Evolutionary conservation across 1,139 yeast genomes (phyloP).

Genomic region (Pichia sp.): DNA sequence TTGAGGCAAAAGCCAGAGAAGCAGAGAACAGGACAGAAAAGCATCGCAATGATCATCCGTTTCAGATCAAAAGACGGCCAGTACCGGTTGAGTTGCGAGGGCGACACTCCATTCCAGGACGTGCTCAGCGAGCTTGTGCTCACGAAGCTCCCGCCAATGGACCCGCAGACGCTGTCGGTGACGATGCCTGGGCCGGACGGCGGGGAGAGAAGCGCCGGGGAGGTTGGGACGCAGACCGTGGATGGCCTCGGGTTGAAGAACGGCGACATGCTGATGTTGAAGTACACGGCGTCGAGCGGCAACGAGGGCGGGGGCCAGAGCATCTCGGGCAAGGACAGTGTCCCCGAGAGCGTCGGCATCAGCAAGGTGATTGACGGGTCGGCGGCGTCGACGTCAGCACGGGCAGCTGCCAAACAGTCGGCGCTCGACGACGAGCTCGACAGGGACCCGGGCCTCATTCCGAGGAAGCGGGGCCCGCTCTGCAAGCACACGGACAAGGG

Average conservation of each 20-base stretch:
- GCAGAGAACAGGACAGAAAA: no score
- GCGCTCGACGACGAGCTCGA: constrained; percentile 69
- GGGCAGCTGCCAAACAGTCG: constrained; percentile 33
- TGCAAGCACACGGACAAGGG: constrained; percentile 92
- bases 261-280: constrained; percentile 77
- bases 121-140: constrained; percentile 37
- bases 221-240: constrained; percentile 43
- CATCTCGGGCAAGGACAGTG: constrained; percentile 16
- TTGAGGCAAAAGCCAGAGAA: no score
- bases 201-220: constrained; percentile 15
- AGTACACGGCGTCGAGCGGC: constrained; percentile 36
- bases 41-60: constrained; percentile 50
- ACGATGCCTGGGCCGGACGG: background rate
- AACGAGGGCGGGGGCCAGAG: constrained; percentile 13
- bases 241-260: constrained; percentile 43
- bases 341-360: constrained; percentile 17
- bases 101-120: constrained; percentile 42
- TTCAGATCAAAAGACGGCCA: constrained; percentile 83
- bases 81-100: constrained; percentile 58
- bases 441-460: constrained; percentile 65
- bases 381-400: constrained; percentile 4
- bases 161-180: constrained; percentile 33
- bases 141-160: constrained; percentile 34
- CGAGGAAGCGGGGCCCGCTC: constrained; percentile 55
- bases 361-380: constrained; percentile 6